Evolutionary conservation across 257 asterid species (phyloP).

Genomic region (Petunia secreta): DNA sequence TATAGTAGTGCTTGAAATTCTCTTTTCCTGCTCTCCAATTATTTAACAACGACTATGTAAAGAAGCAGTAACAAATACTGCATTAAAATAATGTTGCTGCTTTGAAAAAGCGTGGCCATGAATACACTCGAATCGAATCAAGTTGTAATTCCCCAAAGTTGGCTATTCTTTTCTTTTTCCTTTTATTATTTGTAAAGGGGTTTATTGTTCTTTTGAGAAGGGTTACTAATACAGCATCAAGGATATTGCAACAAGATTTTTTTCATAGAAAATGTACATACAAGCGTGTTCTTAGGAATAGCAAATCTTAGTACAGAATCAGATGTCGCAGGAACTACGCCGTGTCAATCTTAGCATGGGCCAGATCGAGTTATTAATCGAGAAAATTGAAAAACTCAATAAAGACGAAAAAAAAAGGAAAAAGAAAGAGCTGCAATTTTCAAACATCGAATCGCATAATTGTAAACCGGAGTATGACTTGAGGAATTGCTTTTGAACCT

Average conservation of each 20-base stretch:
- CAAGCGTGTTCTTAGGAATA: neutral
- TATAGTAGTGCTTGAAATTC: slow-evolving; percentile 14
- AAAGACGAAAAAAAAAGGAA: neutral
- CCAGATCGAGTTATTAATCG: neutral
- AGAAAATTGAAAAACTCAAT: neutral
- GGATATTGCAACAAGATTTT: neutral
- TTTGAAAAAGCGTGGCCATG: slow-evolving; percentile 21
- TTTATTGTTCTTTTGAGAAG: slow-evolving; percentile 20
- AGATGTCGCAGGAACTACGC: neutral
- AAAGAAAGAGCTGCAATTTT: neutral
- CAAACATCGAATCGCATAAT: neutral
- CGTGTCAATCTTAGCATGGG: neutral
- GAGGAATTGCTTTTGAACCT: slow-evolving; percentile 19
- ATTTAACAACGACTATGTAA: slow-evolving; percentile 18
- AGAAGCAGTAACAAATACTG: neutral
- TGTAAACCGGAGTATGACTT: slow-evolving; percentile 7
- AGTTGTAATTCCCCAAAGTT: slow-evolving; percentile 17
- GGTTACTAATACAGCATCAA: neutral
- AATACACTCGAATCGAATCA: slow-evolving; percentile 21
- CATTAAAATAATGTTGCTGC: neutral
- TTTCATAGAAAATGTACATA: slow-evolving; percentile 15
- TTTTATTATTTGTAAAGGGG: neutral
- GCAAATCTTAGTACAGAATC: neutral
- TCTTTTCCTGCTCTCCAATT: slow-evolving; percentile 34
- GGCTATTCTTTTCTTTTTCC: neutral